These are phyloP conservation scores for Vaucheria bursata DNA, from an alignment of 352 stramenopile genomes.

Conservation along the genomic window DNA sequence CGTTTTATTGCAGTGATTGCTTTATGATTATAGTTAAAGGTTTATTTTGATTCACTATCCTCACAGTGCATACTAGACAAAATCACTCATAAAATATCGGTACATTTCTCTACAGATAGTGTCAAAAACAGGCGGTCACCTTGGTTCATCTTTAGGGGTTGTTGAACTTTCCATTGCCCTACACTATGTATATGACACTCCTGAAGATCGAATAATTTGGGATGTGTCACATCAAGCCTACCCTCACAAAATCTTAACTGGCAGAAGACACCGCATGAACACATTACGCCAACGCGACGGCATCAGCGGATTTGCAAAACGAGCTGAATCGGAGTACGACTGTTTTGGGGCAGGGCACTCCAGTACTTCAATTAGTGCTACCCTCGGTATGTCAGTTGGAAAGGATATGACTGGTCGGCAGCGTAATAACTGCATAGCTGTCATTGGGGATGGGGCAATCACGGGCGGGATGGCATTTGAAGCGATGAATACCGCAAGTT, in stretches of 20 bases:
- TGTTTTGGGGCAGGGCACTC: conserved; percentile 72
- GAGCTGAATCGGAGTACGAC: conserved; percentile 69
- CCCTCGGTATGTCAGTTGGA: conserved; percentile 68
- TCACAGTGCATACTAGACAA: neutral
- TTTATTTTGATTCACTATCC: neutral
- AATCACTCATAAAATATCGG: neutral
- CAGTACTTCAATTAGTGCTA: conserved; percentile 65
- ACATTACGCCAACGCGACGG: conserved; percentile 61
- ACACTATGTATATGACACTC: conserved; percentile 76
- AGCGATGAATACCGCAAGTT: conserved; percentile 74
- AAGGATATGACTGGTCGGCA: conserved; percentile 57
- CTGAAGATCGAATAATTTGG: conserved; percentile 76
- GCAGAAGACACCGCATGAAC: conserved; percentile 58
- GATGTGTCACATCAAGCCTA: conserved; percentile 75
- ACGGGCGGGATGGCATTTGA: conserved; percentile 79
- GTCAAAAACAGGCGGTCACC: conserved; percentile 71
- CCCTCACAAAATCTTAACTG: conserved; percentile 76
- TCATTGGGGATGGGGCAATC: conserved; percentile 77
- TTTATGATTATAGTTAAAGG: too few species aligned
- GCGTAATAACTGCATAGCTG: conserved; percentile 72
- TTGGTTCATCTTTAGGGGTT: conserved; percentile 66
- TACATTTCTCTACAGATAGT: conserved; percentile 48
- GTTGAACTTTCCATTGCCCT: conserved; percentile 72
- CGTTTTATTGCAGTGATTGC: too few species aligned
- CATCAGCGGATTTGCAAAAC: conserved; percentile 71